phyloP scores from a whole-genome alignment of 371 early-diverging fungal species.

The Mortierella sp. region DNA sequence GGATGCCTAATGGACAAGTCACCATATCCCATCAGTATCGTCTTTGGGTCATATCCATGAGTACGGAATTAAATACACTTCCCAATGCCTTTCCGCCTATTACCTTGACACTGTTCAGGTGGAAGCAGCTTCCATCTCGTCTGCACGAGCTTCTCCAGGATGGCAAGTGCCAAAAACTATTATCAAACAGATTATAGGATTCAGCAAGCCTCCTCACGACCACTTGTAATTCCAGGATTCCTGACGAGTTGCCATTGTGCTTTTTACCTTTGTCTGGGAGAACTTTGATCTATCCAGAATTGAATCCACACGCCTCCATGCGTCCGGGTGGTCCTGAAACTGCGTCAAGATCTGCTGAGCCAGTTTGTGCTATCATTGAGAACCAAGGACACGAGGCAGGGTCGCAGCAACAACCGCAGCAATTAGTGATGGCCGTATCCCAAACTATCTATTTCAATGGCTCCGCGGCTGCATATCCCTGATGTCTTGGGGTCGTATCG shows the following conservation, averaged over 20 bases:
- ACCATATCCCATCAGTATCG: not conserved
- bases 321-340: conserved; percentile 97
- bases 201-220: too few relatives aligned
- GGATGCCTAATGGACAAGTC: conserved; percentile 75
- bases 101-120: conserved; percentile 90
- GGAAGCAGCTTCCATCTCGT: conserved; percentile 97
- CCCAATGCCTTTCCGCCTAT: too few relatives aligned
- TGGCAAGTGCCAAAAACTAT: conserved; percentile 96
- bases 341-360: conserved; percentile 88
- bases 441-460: not conserved
- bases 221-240: too few relatives aligned
- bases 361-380: conserved; percentile 72
- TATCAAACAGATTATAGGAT: not conserved
- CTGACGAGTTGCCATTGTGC: too few relatives aligned
- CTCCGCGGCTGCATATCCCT: not conserved
- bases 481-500: too few relatives aligned
- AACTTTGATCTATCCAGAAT: conserved; percentile 90
- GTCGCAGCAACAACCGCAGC: not conserved
- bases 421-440: not conserved
- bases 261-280: conserved; percentile 86
- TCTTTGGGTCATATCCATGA: too few relatives aligned
- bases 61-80: too few relatives aligned
- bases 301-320: conserved; percentile 95
- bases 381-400: not conserved
- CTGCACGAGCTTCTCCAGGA: conserved; percentile 97